Conservation (phyloP, 2,329 filamentous ascomycete genomes). For the Teratosphaeria viscida region DNA sequence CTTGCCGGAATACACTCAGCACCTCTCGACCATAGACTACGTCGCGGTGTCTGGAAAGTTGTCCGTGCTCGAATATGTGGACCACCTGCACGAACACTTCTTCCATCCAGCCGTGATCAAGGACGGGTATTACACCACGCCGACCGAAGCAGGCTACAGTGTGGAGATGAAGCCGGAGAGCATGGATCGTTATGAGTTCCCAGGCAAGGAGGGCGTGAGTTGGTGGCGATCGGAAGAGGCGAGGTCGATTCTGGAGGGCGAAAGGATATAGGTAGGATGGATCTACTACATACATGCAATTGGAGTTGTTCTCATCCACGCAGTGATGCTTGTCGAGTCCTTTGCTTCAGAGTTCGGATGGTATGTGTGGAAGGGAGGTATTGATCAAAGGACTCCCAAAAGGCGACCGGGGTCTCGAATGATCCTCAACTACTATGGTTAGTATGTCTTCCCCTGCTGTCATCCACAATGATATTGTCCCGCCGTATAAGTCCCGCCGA, state of each 20-base stretch:
- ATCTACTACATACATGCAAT: no score
- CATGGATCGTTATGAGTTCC: slow-evolving; percentile 70
- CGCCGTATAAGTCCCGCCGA: no score
- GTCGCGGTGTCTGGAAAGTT: slow-evolving; percentile 73
- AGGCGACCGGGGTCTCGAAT: no score
- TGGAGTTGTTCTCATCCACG: no score
- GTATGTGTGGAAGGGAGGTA: no score
- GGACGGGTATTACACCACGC: slow-evolving; percentile 81
- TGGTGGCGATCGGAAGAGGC: slow-evolving; percentile 82
- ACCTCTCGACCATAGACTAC: slow-evolving; percentile 86
- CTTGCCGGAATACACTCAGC: slow-evolving; percentile 87
- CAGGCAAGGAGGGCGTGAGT: slow-evolving; percentile 64
- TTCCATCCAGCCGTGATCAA: slow-evolving; percentile 68
- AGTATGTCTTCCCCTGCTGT: no score
- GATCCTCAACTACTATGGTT: no score
- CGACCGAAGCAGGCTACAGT: slow-evolving; percentile 72
- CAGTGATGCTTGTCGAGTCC: no score
- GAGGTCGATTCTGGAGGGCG: slow-evolving; percentile 57
- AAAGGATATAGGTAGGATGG: slow-evolving; percentile 27
- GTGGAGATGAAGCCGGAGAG: slow-evolving; percentile 88
- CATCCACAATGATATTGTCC: no score
- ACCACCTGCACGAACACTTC: slow-evolving; percentile 91
- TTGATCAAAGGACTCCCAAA: no score
- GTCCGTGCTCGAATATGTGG: slow-evolving; percentile 74
- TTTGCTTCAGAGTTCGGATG: no score